A percentile compares a stretch with the other conserved stretches of the same genome.
phyloP scores from a whole-genome alignment of 2,329 filamentous ascomycete genomes.

The Orbilia blumenaviensis region DNA sequence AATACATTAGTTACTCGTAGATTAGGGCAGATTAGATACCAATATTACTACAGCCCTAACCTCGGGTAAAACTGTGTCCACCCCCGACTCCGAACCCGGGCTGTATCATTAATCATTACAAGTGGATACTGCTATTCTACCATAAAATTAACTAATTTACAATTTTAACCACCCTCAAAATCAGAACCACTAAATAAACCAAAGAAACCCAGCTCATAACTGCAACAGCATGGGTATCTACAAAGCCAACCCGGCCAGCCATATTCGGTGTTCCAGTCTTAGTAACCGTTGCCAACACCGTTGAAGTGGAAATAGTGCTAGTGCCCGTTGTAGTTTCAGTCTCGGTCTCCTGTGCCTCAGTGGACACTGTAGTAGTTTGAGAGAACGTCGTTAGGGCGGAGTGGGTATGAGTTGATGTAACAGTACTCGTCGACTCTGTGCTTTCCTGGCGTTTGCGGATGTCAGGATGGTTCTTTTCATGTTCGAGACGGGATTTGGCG shows the following conservation, averaged over 20 bases:
- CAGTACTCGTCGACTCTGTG: constrained; percentile 2
- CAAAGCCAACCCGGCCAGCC: neutral
- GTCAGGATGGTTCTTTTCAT: neutral
- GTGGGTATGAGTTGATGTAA: constrained; percentile 33
- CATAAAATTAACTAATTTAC: neutral
- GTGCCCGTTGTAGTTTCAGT: constrained; percentile 25
- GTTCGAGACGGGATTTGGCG: constrained; percentile 28
- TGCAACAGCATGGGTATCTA: neutral
- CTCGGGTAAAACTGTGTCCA: neutral
- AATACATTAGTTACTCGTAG: neutral
- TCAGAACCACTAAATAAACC: constrained; percentile 32
- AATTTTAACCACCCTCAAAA: constrained; percentile 26
- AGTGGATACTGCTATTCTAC: neutral
- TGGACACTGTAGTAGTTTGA: neutral
- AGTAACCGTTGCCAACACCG: constrained; percentile 19
- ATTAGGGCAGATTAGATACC: neutral
- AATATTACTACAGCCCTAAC: neutral
- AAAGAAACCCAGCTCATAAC: constrained; percentile 32
- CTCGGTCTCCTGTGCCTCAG: constrained; percentile 5
- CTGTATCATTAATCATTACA: neutral
- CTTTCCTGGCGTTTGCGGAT: constrained; percentile 33
- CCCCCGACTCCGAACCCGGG: no score
- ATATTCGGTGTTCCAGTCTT: constrained; percentile 28
- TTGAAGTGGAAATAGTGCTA: constrained; percentile 37
- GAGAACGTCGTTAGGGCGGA: constrained; percentile 20